phyloP scores from a whole-genome alignment of 495 filamentous ascomycete genomes.

The Oidiodendron maius region DNA sequence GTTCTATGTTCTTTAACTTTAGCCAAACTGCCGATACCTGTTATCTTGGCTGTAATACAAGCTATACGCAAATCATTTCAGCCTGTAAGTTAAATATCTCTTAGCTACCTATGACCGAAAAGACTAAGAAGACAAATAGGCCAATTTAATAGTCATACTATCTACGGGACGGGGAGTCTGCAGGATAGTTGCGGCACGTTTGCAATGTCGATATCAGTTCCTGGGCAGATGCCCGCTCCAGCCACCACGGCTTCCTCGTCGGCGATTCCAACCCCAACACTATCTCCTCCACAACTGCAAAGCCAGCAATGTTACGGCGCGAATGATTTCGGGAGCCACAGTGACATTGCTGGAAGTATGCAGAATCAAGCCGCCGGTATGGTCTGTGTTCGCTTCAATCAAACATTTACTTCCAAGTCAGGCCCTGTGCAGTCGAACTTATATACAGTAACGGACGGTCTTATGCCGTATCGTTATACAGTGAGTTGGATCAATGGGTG shows the following conservation, averaged over 20 bases:
- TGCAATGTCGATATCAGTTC: no score
- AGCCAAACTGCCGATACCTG: slow-evolving; percentile 3
- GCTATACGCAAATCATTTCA: slow-evolving; percentile 3
- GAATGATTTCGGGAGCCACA: slow-evolving; percentile 1
- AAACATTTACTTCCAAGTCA: slow-evolving; percentile 2
- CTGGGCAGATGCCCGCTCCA: no score
- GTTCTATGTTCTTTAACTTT: slow-evolving; percentile 2
- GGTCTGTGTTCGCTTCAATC: not conserved
- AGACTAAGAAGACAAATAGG: no score
- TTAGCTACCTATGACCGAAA: not conserved
- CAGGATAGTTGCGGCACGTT: no score
- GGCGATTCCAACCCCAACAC: slow-evolving; percentile 1
- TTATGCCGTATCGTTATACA: slow-evolving; percentile 2
- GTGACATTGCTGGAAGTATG: slow-evolving; percentile 1
- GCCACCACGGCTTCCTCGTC: slow-evolving; percentile 2
- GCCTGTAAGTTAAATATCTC: not conserved
- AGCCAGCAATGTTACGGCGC: slow-evolving; percentile 3
- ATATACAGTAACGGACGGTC: not conserved
- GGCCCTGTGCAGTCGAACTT: not conserved
- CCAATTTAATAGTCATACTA: no score
- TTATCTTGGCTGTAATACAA: no score
- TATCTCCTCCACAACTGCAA: slow-evolving; percentile 2
- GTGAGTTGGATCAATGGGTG: slow-evolving; percentile 2
- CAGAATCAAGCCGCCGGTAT: not conserved
- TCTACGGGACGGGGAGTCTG: slow-evolving; percentile 4